Percentiles rank a stretch among this genome's conserved stretches.
These are phyloP conservation scores for Clonostachys byssicola DNA, from an alignment of 2,329 filamentous ascomycete genomes.

Conservation along the genomic window DNA sequence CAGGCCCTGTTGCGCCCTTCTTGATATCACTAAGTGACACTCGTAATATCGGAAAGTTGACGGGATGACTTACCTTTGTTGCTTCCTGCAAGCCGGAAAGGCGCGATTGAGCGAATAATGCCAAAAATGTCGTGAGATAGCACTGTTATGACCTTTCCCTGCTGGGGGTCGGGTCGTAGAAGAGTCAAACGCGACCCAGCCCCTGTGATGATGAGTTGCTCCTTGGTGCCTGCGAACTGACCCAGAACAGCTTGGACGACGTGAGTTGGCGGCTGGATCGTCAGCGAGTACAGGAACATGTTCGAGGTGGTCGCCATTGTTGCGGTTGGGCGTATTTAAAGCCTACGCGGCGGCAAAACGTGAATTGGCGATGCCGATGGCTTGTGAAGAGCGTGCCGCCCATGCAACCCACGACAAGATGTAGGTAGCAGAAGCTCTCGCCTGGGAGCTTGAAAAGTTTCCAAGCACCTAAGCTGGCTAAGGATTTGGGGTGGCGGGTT, in stretches of 20 bases:
- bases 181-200: slow-evolving; percentile 88
- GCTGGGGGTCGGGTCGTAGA: slow-evolving; percentile 77
- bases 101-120: slow-evolving; percentile 84
- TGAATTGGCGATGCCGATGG: background rate
- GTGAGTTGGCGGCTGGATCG: slow-evolving; percentile 86
- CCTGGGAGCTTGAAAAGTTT: no score
- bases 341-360: slow-evolving; percentile 39
- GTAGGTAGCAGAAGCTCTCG: no score
- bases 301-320: slow-evolving; percentile 95
- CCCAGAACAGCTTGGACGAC: slow-evolving; percentile 89
- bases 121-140: slow-evolving; percentile 94
- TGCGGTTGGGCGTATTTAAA: slow-evolving; percentile 39
- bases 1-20: slow-evolving; percentile 8
- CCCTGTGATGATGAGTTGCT: slow-evolving; percentile 94
- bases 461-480: no score
- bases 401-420: no score
- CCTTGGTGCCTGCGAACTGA: slow-evolving; percentile 93
- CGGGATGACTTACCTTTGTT: slow-evolving; percentile 77
- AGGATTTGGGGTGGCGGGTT: no score
- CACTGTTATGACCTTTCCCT: slow-evolving; percentile 81
- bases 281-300: slow-evolving; percentile 98
- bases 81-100: slow-evolving; percentile 89
- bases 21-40: slow-evolving; percentile 64
- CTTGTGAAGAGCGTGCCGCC: background rate
- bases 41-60: slow-evolving; percentile 22